These are phyloP conservation scores for Calocybe cyanea DNA, from an alignment of 768 basidiomycete species.

Conservation along the genomic window DNA sequence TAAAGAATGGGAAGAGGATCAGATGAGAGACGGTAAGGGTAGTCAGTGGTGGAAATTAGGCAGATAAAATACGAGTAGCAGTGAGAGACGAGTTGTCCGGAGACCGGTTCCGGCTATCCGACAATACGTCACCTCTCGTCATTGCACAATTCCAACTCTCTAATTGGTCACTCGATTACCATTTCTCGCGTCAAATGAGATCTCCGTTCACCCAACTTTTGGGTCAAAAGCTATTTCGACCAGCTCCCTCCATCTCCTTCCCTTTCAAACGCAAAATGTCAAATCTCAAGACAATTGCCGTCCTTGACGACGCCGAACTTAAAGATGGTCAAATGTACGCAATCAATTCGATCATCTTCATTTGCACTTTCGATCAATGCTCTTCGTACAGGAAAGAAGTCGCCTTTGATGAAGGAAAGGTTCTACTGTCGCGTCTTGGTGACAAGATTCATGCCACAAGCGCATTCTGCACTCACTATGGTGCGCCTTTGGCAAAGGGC, in stretches of 20 bases:
- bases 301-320: slow-evolving; percentile 54
- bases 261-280: slow-evolving; percentile 34
- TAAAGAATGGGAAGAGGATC: slow-evolving; percentile 60
- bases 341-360: too few species aligned
- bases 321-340: slow-evolving; percentile 63
- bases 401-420: slow-evolving; percentile 71
- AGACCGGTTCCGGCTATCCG: too few species aligned
- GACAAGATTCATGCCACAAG: slow-evolving; percentile 76
- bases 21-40: background rate
- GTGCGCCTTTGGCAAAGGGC: slow-evolving; percentile 82
- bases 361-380: background rate
- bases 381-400: slow-evolving; percentile 68
- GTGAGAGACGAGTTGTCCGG: too few species aligned
- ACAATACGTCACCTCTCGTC: too few species aligned
- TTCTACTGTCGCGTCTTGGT: slow-evolving; percentile 72
- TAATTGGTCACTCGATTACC: background rate
- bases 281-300: slow-evolving; percentile 44
- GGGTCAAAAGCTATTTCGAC: too few species aligned
- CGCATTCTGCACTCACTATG: slow-evolving; percentile 90
- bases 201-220: too few species aligned
- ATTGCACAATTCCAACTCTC: background rate
- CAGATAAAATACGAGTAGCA: background rate
- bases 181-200: background rate
- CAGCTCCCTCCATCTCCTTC: slow-evolving; percentile 1
- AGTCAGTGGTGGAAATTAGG: background rate